These are phyloP conservation scores for Claviceps monticola DNA, from an alignment of 2,329 filamentous ascomycete genomes.

Conservation along the genomic window DNA sequence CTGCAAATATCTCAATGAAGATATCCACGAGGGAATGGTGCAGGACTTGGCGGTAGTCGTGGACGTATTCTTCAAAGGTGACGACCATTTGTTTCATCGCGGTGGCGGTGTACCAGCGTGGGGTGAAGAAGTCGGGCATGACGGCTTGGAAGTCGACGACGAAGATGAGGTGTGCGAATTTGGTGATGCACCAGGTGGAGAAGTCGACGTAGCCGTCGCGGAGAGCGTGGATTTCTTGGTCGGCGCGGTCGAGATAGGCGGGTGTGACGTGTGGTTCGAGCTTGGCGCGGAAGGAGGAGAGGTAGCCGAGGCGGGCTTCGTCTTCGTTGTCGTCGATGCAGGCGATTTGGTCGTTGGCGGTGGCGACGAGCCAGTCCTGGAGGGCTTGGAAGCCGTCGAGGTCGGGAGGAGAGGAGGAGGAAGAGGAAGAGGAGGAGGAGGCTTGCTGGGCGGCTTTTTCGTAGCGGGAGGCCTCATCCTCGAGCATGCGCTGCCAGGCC, in stretches of 20 bases:
- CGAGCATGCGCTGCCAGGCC: slow-evolving; percentile 76
- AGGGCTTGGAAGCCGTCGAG: slow-evolving; percentile 61
- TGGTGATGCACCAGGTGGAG: slow-evolving; percentile 79
- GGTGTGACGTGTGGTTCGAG: slow-evolving; percentile 70
- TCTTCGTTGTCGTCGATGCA: slow-evolving; percentile 90
- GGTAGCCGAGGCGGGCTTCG: slow-evolving; percentile 61
- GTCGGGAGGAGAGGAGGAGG: slow-evolving; percentile 24
- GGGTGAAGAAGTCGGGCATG: slow-evolving; percentile 80
- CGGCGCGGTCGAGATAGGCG: slow-evolving; percentile 63
- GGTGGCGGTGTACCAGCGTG: slow-evolving; percentile 73
- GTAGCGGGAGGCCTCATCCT: slow-evolving; percentile 70
- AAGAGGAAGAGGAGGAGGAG: neutral
- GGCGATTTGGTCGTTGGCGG: slow-evolving; percentile 96
- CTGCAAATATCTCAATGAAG: slow-evolving; percentile 82
- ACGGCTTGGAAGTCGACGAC: slow-evolving; percentile 75
- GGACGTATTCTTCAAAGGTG: slow-evolving; percentile 89
- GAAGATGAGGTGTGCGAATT: slow-evolving; percentile 81
- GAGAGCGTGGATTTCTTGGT: slow-evolving; percentile 57
- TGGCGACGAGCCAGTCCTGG: slow-evolving; percentile 91
- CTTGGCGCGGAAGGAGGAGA: slow-evolving; percentile 73
- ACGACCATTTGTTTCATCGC: slow-evolving; percentile 88
- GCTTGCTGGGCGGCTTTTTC: slow-evolving; percentile 26
- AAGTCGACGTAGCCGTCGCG: slow-evolving; percentile 91
- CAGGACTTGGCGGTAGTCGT: slow-evolving; percentile 71
- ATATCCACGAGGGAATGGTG: slow-evolving; percentile 83